These are phyloP conservation scores for Plantago lanceolata DNA, from an alignment of 305 asterid genomes.

Conservation along the genomic window DNA sequence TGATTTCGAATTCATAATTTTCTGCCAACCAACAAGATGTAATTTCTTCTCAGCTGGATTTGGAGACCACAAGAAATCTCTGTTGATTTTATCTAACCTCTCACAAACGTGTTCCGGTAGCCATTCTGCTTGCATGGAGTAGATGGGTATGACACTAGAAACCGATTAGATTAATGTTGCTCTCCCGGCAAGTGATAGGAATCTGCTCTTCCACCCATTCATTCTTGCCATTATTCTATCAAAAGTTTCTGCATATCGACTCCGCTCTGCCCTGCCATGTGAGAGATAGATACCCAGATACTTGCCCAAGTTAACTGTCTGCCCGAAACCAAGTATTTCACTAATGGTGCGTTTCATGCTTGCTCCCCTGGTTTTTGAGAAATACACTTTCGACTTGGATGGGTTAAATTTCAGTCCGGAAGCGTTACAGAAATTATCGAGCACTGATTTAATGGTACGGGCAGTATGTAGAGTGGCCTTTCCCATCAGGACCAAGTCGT, in stretches of 20 bases:
- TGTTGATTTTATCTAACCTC: neutral
- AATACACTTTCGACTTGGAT: neutral
- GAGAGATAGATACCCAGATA: neutral
- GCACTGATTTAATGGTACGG: neutral
- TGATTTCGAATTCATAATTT: neutral
- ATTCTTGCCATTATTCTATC: neutral
- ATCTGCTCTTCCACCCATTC: neutral
- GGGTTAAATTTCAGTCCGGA: neutral
- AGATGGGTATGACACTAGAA: neutral
- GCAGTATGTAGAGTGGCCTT: neutral
- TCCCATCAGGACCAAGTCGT: neutral
- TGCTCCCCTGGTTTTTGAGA: neutral
- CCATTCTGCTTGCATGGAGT: neutral
- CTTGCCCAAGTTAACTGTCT: neutral
- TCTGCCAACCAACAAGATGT: neutral
- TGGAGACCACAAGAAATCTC: neutral
- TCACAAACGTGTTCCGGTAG: neutral
- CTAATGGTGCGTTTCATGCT: neutral
- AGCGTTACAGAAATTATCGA: neutral
- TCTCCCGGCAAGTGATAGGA: neutral
- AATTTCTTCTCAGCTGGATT: neutral
- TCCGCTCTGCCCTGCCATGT: neutral
- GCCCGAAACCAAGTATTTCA: neutral
- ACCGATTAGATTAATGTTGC: neutral
- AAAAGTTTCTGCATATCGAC: rapidly evolving